Evolutionary conservation across 768 basidiomycete species (phyloP), one percentile per base, ranked within the genome.

Genomic region (Psilocybe sp.): DNA sequence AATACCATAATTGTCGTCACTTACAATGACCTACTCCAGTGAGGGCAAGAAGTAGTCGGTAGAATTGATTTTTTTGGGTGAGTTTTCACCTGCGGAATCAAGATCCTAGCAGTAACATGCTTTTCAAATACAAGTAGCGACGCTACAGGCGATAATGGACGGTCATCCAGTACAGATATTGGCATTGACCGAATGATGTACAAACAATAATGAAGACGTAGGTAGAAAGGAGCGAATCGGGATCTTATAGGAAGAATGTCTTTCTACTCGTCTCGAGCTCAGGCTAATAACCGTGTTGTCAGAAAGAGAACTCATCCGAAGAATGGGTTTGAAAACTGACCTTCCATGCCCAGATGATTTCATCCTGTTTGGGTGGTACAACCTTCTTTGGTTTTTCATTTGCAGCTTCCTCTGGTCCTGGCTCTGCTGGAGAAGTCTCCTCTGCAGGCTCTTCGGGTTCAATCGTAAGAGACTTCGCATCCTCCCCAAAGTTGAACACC

Each of bases 311-410:
- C 20, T 40, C 12, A 5, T 36, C 4, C 15, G n/a, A 37, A 40
- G 40, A n/a, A 36, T 44, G 34, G 31, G 6, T 39, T 46, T 40
- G 48, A 36, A 3, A 3, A 71, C 81, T 32, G 47, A 91, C 92
- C 81, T 94, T 94, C 92, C 92, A 95, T 52, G 78, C 75, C 93
- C 93, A 97, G 44, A 92, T 70, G 56, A 80, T 85, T 63, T 92
- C 87, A 56, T 92, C 90, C 52, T 83, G 78, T 55, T 79, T 83
- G 1, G 87, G 81, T 0, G 84, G 84, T 20, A 76, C 60, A 39
- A 74, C 66, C 49, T 73, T 72, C 51, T 64, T 64, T 14, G 53
- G 54, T 40, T 38, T 44, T 45, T 58, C 56, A 15, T 63, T 66
- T 40, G 57, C 46, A 14, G 47, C 55, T 20, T 56, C 49, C 16